Evolutionary conservation across 768 basidiomycete species (phyloP).

Genomic region (Chalciporus sphaerocephalus): DNA sequence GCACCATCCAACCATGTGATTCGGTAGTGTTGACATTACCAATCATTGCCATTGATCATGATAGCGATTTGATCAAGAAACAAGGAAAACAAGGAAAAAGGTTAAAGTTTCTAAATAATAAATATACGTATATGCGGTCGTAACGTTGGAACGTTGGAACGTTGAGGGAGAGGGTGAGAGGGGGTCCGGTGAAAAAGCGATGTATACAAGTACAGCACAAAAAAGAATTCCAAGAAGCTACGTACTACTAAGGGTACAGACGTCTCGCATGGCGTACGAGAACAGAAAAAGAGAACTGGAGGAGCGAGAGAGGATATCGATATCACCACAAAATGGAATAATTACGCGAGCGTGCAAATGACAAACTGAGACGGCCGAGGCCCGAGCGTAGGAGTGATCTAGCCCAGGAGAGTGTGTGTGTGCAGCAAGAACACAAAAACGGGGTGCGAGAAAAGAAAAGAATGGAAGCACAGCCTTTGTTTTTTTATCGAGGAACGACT

Average conservation of each 20-base stretch:
- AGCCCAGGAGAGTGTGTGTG: slow-evolving; percentile 17
- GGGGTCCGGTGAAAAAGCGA: slow-evolving; percentile 15
- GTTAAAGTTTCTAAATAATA: slow-evolving; percentile 16
- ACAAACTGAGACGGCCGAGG: background rate
- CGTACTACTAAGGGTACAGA: slow-evolving; percentile 28
- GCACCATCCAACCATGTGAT: too few species aligned
- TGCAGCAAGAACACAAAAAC: slow-evolving; percentile 23
- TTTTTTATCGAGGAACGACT: too few species aligned
- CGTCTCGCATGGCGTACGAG: slow-evolving; percentile 18
- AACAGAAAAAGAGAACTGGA: slow-evolving; percentile 19
- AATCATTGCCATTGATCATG: too few species aligned
- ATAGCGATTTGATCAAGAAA: too few species aligned
- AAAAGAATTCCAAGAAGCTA: slow-evolving; percentile 31
- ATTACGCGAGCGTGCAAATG: slow-evolving; percentile 18
- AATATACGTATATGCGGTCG: slow-evolving; percentile 16
- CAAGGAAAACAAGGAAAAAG: too few species aligned
- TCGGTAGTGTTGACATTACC: too few species aligned
- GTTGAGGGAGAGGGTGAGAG: too few species aligned
- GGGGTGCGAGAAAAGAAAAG: slow-evolving; percentile 3
- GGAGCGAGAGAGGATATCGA: slow-evolving; percentile 15
- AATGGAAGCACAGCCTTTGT: slow-evolving; percentile 12
- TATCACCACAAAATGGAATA: slow-evolving; percentile 11
- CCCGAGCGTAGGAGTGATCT: slow-evolving; percentile 13
- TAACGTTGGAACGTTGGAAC: too few species aligned
- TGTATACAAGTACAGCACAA: slow-evolving; percentile 28